Evolutionary conservation across 257 asterid genomes (phyloP).

Genomic region (Rehmannia glutinosa): DNA sequence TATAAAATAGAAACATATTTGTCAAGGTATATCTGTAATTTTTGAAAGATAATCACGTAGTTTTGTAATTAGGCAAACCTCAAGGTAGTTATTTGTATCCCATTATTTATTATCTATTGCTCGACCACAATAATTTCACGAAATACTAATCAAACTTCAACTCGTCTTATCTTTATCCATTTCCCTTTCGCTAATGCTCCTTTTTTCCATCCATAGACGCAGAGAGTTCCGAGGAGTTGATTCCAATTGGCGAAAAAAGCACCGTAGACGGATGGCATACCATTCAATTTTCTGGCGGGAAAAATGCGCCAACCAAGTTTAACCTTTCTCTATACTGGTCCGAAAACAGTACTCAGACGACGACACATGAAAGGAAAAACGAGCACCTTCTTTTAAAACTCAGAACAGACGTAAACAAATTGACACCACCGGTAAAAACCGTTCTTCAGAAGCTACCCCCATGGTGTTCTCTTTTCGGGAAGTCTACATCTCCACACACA

Average conservation of each 20-base stretch:
- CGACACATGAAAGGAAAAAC: background rate
- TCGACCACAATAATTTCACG: too few species aligned
- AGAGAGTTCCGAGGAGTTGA: conserved; percentile 46
- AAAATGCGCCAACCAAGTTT: conserved; percentile 63
- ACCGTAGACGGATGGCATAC: conserved; percentile 71
- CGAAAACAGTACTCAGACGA: conserved; percentile 13
- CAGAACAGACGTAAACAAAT: conserved; percentile 64
- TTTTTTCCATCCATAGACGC: conserved; percentile 30
- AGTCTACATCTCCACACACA: conserved; percentile 70
- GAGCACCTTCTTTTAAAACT: conserved; percentile 46
- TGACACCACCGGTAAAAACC: conserved; percentile 41
- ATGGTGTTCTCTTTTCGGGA: conserved; percentile 86
- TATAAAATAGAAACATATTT: too few species aligned
- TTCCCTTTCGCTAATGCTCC: background rate
- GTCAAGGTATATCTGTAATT: too few species aligned
- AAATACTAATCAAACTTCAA: too few species aligned
- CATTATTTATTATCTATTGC: too few species aligned
- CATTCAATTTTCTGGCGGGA: conserved; percentile 86
- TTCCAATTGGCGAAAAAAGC: conserved; percentile 52
- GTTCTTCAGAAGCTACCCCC: conserved; percentile 63
- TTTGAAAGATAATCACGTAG: too few species aligned
- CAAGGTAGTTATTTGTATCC: too few species aligned
- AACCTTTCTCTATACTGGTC: conserved; percentile 53
- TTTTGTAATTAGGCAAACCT: too few species aligned
- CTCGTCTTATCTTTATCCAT: too few species aligned